Conservation (phyloP, 2,329 filamentous ascomycete genomes). For the Aspergillus fumigatus region DNA sequence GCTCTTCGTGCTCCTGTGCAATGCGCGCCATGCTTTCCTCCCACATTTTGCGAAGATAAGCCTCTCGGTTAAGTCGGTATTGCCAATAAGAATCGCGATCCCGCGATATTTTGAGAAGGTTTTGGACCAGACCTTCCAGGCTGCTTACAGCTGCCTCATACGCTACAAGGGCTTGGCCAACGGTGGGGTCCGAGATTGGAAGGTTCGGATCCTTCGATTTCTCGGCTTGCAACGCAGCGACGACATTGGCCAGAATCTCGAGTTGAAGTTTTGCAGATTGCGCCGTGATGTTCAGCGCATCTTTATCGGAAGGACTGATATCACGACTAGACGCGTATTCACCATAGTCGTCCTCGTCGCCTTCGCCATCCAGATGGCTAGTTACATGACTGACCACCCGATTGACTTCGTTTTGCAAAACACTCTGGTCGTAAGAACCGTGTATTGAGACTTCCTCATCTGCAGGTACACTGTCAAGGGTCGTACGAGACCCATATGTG, state of each 20-base stretch:
- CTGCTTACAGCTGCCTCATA: constrained; percentile 90
- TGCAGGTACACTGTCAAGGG: constrained; percentile 44
- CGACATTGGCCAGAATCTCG: constrained; percentile 82
- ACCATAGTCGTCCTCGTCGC: constrained; percentile 69
- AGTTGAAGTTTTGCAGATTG: constrained; percentile 91
- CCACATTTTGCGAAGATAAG: constrained; percentile 91
- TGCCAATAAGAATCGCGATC: constrained; percentile 98
- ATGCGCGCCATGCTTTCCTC: constrained; percentile 98
- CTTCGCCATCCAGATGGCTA: constrained; percentile 55
- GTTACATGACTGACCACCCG: constrained; percentile 47
- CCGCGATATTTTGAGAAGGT: constrained; percentile 84
- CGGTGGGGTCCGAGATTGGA: constrained; percentile 69
- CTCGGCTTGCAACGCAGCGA: constrained; percentile 72
- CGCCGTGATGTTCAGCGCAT: constrained; percentile 94
- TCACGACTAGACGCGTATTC: constrained; percentile 79
- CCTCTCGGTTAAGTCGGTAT: constrained; percentile 85
- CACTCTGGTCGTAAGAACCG: constrained; percentile 55
- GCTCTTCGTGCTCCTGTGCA: constrained; percentile 86
- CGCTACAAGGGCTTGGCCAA: constrained; percentile 71
- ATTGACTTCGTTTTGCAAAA: constrained; percentile 47
- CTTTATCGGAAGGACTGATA: constrained; percentile 69
- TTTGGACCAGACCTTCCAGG: constrained; percentile 75
- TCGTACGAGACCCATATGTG: constrained; percentile 44
- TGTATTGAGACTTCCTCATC: constrained; percentile 53
- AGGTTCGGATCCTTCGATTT: constrained; percentile 64